A percentile compares a stretch with the other conserved stretches of the same genome.
Evolutionary conservation across 345 rosid genomes (phyloP).

Genomic region (Populus simonii): DNA sequence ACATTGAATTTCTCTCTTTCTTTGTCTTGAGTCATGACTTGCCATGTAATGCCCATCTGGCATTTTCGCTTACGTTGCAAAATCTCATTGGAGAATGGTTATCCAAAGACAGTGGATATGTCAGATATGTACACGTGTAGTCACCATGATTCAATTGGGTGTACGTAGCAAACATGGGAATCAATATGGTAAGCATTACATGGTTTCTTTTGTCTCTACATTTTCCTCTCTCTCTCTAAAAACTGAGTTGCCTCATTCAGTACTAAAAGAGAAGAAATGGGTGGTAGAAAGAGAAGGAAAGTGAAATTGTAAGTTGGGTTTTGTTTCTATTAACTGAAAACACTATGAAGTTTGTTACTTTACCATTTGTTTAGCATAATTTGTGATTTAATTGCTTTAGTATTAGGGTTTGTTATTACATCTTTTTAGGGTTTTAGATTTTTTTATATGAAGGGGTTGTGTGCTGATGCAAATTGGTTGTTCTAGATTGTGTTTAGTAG

Average conservation of each 20-base stretch:
- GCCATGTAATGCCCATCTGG: background rate
- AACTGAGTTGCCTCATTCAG: background rate
- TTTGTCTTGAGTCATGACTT: no score
- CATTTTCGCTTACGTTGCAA: background rate
- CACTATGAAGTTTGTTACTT: background rate
- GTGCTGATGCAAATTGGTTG: background rate
- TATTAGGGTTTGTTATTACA: constrained; percentile 12
- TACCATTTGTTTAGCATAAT: background rate
- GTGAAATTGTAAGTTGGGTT: constrained; percentile 38
- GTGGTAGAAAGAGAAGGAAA: constrained; percentile 41
- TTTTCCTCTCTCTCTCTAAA: background rate
- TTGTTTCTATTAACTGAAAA: background rate
- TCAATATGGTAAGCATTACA: no score
- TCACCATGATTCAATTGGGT: background rate
- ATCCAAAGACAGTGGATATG: background rate
- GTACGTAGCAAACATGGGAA: background rate
- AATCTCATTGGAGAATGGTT: background rate
- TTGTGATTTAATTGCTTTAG: background rate
- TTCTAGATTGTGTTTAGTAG: background rate
- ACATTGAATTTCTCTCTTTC: no score
- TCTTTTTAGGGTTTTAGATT: constrained; percentile 10
- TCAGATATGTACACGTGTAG: background rate
- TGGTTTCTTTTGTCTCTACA: background rate
- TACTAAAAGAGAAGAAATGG: constrained; percentile 22
- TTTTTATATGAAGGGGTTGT: background rate